Evolutionary conservation across 345 rosid genomes (phyloP).

Genomic region (Laguncularia racemosa): DNA sequence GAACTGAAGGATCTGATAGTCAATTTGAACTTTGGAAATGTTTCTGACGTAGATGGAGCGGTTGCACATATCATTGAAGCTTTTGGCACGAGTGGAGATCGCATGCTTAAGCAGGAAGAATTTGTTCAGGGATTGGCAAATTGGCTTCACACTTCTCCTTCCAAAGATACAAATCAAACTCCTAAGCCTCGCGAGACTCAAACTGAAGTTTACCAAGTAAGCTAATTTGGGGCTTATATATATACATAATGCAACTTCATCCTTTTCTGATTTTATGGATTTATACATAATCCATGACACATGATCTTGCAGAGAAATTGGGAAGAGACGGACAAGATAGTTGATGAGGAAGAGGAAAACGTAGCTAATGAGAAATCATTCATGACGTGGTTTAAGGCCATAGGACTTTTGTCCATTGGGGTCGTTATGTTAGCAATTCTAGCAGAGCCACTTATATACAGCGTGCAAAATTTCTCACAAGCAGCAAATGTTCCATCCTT

Average conservation of each 20-base stretch:
- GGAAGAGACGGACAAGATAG: slow-evolving; percentile 22
- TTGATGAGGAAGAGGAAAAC: slow-evolving; percentile 8
- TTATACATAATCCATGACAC: not conserved
- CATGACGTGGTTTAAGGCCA: slow-evolving; percentile 14
- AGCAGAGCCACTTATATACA: slow-evolving; percentile 22
- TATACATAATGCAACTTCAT: not conserved
- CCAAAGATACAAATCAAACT: not conserved
- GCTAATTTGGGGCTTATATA: not conserved
- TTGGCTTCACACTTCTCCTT: slow-evolving; percentile 9
- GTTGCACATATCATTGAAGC: slow-evolving; percentile 14
- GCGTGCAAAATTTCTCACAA: slow-evolving; percentile 23
- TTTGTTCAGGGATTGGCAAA: slow-evolving; percentile 16
- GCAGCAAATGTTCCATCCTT: slow-evolving; percentile 24
- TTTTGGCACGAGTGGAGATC: slow-evolving; percentile 18
- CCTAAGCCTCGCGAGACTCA: not conserved
- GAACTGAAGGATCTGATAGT: slow-evolving; percentile 20
- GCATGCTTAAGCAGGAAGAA: slow-evolving; percentile 19
- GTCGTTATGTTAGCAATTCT: slow-evolving; percentile 14
- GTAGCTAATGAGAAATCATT: not conserved
- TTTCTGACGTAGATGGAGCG: slow-evolving; percentile 17
- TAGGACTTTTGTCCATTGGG: slow-evolving; percentile 13
- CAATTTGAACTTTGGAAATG: slow-evolving; percentile 16
- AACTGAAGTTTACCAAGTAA: slow-evolving; percentile 15
- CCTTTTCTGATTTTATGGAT: no score
- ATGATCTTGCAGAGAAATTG: slow-evolving; percentile 9